A percentile compares a stretch with the other conserved stretches of the same genome.
phyloP scores from a whole-genome alignment of 2,329 filamentous ascomycete species.

The Trichoderma arundinaceum region DNA sequence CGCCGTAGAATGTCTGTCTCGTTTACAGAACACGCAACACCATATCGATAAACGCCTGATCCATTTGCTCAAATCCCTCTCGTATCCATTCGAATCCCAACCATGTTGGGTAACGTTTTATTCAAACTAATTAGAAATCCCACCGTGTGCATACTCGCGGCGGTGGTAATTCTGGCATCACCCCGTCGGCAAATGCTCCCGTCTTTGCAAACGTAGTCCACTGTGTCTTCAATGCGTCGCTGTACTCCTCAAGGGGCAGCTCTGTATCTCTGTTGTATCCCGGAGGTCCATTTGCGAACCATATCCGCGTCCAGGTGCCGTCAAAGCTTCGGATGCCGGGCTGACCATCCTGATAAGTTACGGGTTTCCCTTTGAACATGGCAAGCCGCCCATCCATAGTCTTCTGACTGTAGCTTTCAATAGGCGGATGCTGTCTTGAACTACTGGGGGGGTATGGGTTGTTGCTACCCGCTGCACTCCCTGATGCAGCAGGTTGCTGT shows the following conservation, averaged over 20 bases:
- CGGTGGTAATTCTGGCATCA: conserved; percentile 79
- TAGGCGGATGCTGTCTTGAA: conserved; percentile 51
- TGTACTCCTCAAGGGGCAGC: conserved; percentile 60
- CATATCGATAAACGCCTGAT: conserved; percentile 28
- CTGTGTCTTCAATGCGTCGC: conserved; percentile 62
- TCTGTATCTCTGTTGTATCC: conserved; percentile 68
- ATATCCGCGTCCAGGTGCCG: conserved; percentile 67
- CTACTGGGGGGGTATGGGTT: conserved; percentile 54
- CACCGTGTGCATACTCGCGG: conserved; percentile 76
- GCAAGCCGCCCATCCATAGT: conserved; percentile 53
- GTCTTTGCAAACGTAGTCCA: conserved; percentile 69
- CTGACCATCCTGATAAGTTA: conserved; percentile 59
- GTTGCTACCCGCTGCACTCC: conserved; percentile 18
- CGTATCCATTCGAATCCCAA: conserved; percentile 15
- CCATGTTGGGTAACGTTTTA: neutral
- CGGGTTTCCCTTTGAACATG: conserved; percentile 67
- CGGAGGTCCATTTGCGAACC: conserved; percentile 75
- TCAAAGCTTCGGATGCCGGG: conserved; percentile 59
- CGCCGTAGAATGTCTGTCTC: conserved; percentile 34
- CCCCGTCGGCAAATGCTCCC: conserved; percentile 70
- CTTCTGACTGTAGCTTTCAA: conserved; percentile 52
- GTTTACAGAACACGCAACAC: conserved; percentile 18
- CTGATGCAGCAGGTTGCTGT: conserved; percentile 28
- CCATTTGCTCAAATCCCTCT: conserved; percentile 7
- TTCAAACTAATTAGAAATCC: conserved; percentile 62